Percentiles rank a stretch among this genome's conserved stretches.
phyloP scores from a whole-genome alignment of 2,329 filamentous ascomycete genomes.

The Sclerotinia spermophila region DNA sequence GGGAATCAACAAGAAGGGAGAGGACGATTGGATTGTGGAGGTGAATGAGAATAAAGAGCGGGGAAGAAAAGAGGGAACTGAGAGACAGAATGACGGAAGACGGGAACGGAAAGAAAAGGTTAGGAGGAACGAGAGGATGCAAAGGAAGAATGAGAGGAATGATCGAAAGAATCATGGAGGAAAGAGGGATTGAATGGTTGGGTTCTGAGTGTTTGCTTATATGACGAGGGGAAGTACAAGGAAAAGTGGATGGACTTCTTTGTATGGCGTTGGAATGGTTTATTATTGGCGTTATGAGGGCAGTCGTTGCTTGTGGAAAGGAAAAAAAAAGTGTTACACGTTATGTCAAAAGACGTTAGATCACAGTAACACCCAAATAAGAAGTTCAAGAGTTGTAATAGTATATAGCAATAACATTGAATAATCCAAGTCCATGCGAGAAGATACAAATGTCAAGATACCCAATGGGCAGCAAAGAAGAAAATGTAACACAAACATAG shows the following conservation, averaged over 20 bases:
- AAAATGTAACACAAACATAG: background rate
- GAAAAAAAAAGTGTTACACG: conserved; percentile 17
- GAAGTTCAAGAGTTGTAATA: conserved; percentile 1
- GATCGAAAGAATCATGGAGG: conserved; percentile 33
- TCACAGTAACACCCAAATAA: background rate
- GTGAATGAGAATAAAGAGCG: conserved; percentile 74
- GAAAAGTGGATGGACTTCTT: conserved; percentile 10
- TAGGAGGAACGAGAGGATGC: conserved; percentile 66
- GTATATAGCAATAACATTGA: conserved; percentile 1
- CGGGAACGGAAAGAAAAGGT: conserved; percentile 65
- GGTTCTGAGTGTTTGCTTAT: background rate
- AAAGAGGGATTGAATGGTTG: conserved; percentile 8
- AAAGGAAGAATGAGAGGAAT: conserved; percentile 62
- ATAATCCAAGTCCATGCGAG: background rate
- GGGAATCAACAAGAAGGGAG: conserved; percentile 79
- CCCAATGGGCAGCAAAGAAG: background rate
- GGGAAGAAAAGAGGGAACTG: conserved; percentile 58
- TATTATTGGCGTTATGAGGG: conserved; percentile 16
- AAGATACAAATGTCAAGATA: background rate
- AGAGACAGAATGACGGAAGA: conserved; percentile 58
- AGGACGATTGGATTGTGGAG: conserved; percentile 88
- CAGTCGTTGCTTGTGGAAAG: background rate
- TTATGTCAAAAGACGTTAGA: background rate
- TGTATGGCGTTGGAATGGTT: conserved; percentile 23
- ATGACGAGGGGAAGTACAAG: background rate